Conservation (phyloP, 805 yeast species). For the Starmera amethionina region DNA sequence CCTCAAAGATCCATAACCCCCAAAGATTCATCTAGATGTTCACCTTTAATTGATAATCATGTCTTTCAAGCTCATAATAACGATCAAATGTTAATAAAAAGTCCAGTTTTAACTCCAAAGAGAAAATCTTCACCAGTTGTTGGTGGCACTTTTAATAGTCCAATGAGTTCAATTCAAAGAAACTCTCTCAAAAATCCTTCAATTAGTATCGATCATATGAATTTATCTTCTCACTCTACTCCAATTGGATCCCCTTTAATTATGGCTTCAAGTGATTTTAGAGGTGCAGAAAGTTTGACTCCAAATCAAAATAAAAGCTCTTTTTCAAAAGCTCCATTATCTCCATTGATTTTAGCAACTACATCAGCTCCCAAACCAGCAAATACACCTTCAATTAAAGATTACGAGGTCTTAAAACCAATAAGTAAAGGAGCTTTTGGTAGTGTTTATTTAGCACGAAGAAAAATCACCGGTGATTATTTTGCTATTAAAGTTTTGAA, state of each 20-base stretch:
- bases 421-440: constrained; percentile 98
- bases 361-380: constrained; percentile 37
- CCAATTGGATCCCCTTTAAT: constrained; percentile 55
- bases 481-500: constrained; percentile 89
- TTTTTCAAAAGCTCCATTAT: constrained; percentile 52
- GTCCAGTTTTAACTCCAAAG: constrained; percentile 22
- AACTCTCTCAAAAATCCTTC: constrained; percentile 21
- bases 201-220: background rate
- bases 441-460: constrained; percentile 77
- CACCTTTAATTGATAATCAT: constrained; percentile 6
- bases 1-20: constrained; percentile 36
- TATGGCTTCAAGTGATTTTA: constrained; percentile 18
- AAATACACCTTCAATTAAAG: constrained; percentile 59
- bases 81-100: constrained; percentile 18
- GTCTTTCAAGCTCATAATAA: constrained; percentile 8
- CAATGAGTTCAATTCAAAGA: constrained; percentile 53
- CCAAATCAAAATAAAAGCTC: constrained; percentile 2
- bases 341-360: constrained; percentile 69
- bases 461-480: constrained; percentile 84
- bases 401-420: constrained; percentile 86
- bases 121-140: constrained; percentile 17
- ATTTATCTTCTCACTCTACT: constrained; percentile 13
- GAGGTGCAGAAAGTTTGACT: too few species aligned
- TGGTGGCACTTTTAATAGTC: constrained; percentile 26
- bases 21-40: constrained; percentile 25